Evolutionary conservation across 202 grass and related monocot species (phyloP), one percentile per base, ranked within the genome.

Genomic region (Setaria viridis): DNA sequence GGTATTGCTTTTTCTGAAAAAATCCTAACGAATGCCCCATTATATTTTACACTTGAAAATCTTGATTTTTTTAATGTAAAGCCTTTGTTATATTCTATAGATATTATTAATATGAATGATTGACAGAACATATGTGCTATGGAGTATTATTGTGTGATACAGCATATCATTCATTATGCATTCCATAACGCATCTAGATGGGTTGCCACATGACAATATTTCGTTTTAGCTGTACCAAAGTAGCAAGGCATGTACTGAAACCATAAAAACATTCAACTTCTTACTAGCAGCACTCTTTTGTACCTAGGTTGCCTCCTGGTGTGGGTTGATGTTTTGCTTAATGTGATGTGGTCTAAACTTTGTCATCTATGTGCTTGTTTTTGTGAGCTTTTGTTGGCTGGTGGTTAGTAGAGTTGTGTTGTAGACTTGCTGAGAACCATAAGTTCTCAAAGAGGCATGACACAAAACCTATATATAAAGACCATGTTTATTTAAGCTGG

Each of bases 381-480:
- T 39, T 56, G 30, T 56, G 16, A 1, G 32, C 0, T 55, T 74
- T 74, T 53, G 13, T 74, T 74, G 48, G 5, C 32, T 74, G 70
- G 70, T 74, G 30, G 9, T 74, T 49, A 72, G 5, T 49, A 49
- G 70, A 72, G 12, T 15, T 50, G 25, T 50, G 13, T 21, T 72
- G 47, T 74, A 19, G 70, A 74, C 7, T 73, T 53, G 9, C 46
- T 32, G 70, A 72, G 46, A 73, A 73, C 3, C 70, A 25, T 73
- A 29, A 33, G 11, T 63, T 73, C 46, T 33, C 13, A 73, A 51
- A 17, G 6, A 53, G 32, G 71, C 17, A 74, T 6, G 8, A 34
- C 9, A 8, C 47, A 19, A 53, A 53, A 33, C 48, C 30, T 32
- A 34, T 51, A 2, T 53, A 19, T 34, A 25, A 74, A 35, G 29